Evolutionary conservation across 345 rosid genomes (phyloP), one percentile per base, ranked within the genome.

Genomic region (Ricinus communis): DNA sequence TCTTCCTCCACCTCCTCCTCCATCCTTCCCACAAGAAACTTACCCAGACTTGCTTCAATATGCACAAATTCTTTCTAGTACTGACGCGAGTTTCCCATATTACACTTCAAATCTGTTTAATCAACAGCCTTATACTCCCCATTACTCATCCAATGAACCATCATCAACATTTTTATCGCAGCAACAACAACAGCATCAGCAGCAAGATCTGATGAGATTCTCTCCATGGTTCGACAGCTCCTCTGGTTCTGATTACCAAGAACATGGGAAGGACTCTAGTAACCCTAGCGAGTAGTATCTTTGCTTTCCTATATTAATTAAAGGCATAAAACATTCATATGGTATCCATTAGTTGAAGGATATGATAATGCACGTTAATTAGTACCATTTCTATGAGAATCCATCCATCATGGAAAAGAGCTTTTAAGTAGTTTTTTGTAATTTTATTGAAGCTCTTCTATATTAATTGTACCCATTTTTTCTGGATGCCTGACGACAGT

Each of bases 31-130:
- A 0, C 80, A 81, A 8, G 77, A 76, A 7, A 41, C 72, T 33
- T 93, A 86, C 76, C 91, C 93, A 4, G 90, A 90, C 81, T 81
- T 89, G 59, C 71, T 82, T 50, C 90, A 90, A 55, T 93, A 93
- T 52, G 98, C 93, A 22, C 93, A 87, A 40, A 77, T 93, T 49
- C 91, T 93, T 25, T 85, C 96, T 5, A 85, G 94, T 62, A 84
- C 72, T 36, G 98, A 93, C 36, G 87, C 64, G 18, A 87, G 85
- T 73, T 76, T 88, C 67, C 85, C 86, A 3, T 82, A 84, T 59
- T 81, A 82, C 67, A 80, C 88, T 55, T 88, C 94, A 0, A 87
- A 70, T 73, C 87, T 90, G 65, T 85, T 84, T 36, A 81, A 72
- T 46, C 82, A 74, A 24, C 80, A 71, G 25, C 65, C 74, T 55